Base-by-base conservation (phyloP, 495 filamentous ascomycete genomes). In the Penicillium samsonianum region DNA sequence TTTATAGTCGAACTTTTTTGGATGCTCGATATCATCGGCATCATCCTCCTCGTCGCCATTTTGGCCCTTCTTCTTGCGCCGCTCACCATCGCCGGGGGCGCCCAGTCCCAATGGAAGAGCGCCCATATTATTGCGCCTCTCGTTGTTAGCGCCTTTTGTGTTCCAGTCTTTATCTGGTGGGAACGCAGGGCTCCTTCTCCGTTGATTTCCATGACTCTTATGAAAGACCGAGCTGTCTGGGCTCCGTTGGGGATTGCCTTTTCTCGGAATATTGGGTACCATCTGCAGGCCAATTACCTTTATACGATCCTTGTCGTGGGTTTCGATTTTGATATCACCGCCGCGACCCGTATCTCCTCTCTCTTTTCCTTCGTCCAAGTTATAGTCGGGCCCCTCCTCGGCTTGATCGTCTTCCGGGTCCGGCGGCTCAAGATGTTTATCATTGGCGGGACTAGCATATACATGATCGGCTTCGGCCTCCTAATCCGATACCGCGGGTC, bases 401-500 rank as follows among this genome's bases (percentile, higher is more conserved):
- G 78, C 11, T 44, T 78, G 17, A 59, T 76, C 10, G 71, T 78
- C 31, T 72, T 60, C 69, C 67, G 68, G 42, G 67, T 77, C 20
- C 71, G 75, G 28, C 75, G 73, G 20, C 72, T 80, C 58, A 82
- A 82, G 43, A 56, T 65, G 25, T 72, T 81, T 57, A 76, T 79
- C 49, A 48, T 75, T 30, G 50, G 38, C 22, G 77, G 75, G 22
- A 71, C 73, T 19, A 65, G 53, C 37, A 63, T 78, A 30, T 76
- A 75, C 57, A 62, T 75, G 51, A 55, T 76, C 12, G 75, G 70
- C 42, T 75, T 73, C 50, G 75, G 72, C 33, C 68, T 78, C n/a
- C 67, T 78, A 57, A 69, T 75, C 60, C 67, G 66, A 49, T 81
- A 69, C 63, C 74, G 78, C 35, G 72, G 76, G 31, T 67, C 71